These are phyloP conservation scores for Trichoderma orchidacearum DNA, from an alignment of 495 filamentous ascomycete genomes.

Conservation along the genomic window DNA sequence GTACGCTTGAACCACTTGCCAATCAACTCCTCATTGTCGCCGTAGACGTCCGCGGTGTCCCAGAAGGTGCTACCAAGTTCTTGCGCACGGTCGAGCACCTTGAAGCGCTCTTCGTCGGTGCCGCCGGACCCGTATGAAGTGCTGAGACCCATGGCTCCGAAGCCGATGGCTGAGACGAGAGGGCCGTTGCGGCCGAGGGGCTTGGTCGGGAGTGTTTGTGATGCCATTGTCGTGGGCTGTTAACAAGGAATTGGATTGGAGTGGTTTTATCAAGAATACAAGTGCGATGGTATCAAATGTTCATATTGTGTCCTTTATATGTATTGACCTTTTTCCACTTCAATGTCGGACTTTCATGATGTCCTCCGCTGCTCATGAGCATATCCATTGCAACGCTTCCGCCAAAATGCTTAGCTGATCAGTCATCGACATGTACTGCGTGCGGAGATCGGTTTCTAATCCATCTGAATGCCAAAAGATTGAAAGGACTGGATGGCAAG, in stretches of 20 bases:
- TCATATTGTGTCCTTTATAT: too few species aligned
- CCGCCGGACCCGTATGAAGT: conserved; percentile 24
- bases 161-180: conserved; percentile 32
- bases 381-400: too few species aligned
- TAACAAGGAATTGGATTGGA: neutral
- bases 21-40: conserved; percentile 36
- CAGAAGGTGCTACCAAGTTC: conserved; percentile 34
- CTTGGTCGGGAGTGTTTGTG: conserved; percentile 18
- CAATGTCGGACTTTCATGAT: too few species aligned
- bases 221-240: neutral
- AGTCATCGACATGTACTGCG: neutral
- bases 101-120: conserved; percentile 22
- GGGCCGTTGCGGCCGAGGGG: conserved; percentile 39
- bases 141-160: conserved; percentile 40
- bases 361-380: neutral
- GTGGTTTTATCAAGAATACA: too few species aligned
- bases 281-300: too few species aligned
- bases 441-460: neutral
- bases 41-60: conserved; percentile 36
- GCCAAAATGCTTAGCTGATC: neutral
- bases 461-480: too few species aligned
- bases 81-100: conserved; percentile 26
- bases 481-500: too few species aligned
- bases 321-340: too few species aligned
- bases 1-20: conserved; percentile 41